Percentiles rank a stretch among this genome's conserved stretches.
Conservation (phyloP, 2,329 filamentous ascomycete genomes). For the Pseudocercospora pini-densiflorae region DNA sequence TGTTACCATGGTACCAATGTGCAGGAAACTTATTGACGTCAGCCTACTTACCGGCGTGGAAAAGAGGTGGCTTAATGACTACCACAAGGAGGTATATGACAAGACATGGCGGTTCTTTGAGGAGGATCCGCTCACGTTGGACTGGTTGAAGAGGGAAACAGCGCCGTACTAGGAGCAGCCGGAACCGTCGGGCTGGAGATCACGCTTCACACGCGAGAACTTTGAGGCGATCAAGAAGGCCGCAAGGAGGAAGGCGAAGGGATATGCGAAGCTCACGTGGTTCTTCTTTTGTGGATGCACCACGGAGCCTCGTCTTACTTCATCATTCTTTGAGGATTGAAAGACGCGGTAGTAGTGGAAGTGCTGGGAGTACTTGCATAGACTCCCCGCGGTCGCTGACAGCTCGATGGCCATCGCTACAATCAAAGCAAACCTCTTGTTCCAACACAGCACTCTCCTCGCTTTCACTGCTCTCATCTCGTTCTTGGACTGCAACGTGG, state of each 20-base stretch:
- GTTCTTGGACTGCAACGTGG: no score
- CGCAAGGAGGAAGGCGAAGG: background rate
- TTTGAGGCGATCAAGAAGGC: background rate
- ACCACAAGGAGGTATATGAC: conserved; percentile 77
- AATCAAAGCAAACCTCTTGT: no score
- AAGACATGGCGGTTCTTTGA: conserved; percentile 82
- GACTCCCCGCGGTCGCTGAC: background rate
- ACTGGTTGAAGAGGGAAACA: conserved; percentile 90
- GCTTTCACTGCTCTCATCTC: no score
- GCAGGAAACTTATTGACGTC: conserved; percentile 81
- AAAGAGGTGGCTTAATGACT: conserved; percentile 84
- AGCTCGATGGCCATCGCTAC: background rate
- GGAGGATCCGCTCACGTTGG: conserved; percentile 70
- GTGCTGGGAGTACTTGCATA: background rate
- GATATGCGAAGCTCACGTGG: background rate
- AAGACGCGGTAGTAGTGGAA: background rate
- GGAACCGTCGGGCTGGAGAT: background rate
- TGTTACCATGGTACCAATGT: conserved; percentile 96
- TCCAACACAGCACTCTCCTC: no score
- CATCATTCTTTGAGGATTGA: background rate
- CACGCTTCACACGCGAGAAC: background rate
- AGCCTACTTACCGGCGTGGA: conserved; percentile 73
- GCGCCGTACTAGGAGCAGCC: conserved; percentile 53
- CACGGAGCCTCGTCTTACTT: no score
- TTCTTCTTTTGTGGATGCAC: background rate